A percentile compares a stretch with the other conserved stretches of the same genome.
These are phyloP conservation scores for Shiraia bambusicola DNA, from an alignment of 2,329 filamentous ascomycete species.

Conservation along the genomic window DNA sequence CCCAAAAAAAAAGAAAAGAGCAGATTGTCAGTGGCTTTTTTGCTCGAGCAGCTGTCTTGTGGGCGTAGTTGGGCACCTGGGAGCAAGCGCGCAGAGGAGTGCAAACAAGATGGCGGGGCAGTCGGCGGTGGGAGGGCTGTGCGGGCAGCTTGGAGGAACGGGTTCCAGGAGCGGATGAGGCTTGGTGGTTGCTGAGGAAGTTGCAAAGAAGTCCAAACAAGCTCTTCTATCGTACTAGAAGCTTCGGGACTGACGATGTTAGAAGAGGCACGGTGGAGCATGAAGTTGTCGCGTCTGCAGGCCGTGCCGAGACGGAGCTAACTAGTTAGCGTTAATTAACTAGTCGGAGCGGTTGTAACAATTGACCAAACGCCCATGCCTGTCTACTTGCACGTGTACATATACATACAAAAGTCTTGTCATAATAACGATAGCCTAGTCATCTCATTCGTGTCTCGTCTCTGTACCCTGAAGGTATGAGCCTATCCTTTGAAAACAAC, in stretches of 20 bases:
- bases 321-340: too few relatives aligned
- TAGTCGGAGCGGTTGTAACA: background rate
- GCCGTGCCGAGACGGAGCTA: conserved; percentile 5
- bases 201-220: conserved; percentile 21
- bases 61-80: conserved; percentile 15
- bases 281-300: conserved; percentile 7
- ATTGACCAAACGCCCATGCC: too few relatives aligned
- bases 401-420: too few relatives aligned
- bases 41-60: conserved; percentile 7
- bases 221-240: conserved; percentile 20
- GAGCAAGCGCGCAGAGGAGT: conserved; percentile 24
- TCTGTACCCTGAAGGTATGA: too few relatives aligned
- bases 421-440: too few relatives aligned
- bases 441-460: too few relatives aligned
- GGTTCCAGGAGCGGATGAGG: conserved; percentile 5
- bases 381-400: too few relatives aligned
- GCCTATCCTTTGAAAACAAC: too few relatives aligned
- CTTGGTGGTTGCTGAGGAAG: conserved; percentile 7
- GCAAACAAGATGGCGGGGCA: conserved; percentile 40
- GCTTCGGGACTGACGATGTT: conserved; percentile 21
- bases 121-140: conserved; percentile 19
- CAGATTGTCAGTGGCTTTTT: conserved; percentile 16
- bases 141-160: conserved; percentile 23
- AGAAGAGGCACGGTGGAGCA: conserved; percentile 3
- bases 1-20: too few relatives aligned